Evolutionary conservation across 2,329 filamentous ascomycete genomes (phyloP).

Genomic region (Phoma sp.): DNA sequence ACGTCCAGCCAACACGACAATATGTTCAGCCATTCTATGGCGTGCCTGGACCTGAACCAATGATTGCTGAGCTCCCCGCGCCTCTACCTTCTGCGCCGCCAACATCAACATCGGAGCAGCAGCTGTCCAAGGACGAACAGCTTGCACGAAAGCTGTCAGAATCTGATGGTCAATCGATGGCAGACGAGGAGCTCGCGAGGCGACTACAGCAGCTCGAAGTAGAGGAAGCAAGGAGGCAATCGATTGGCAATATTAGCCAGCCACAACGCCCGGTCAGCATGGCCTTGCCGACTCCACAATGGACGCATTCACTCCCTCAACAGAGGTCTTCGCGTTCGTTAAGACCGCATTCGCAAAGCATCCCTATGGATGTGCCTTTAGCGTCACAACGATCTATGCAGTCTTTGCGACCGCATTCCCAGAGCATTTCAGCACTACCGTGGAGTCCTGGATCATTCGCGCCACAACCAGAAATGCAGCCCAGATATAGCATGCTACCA

Average conservation of each 20-base stretch:
- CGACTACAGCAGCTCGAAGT: constrained; percentile 39
- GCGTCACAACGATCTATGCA: constrained; percentile 21
- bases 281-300: constrained; percentile 14
- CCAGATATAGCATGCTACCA: constrained; percentile 20
- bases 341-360: constrained; percentile 16
- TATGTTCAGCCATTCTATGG: constrained; percentile 34
- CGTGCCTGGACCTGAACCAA: constrained; percentile 4
- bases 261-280: constrained; percentile 20
- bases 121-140: constrained; percentile 39
- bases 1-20: constrained; percentile 1
- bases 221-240: constrained; percentile 27
- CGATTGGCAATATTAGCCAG: constrained; percentile 27
- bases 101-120: constrained; percentile 35
- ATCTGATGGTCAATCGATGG: constrained; percentile 35
- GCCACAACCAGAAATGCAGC: constrained; percentile 1
- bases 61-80: constrained; percentile 39
- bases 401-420: constrained; percentile 13
- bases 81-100: constrained; percentile 33
- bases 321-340: constrained; percentile 8
- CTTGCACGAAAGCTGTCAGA: constrained; percentile 37
- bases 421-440: constrained; percentile 18
- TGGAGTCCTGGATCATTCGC: constrained; percentile 27
- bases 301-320: constrained; percentile 17
- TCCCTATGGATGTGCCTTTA: constrained; percentile 5
- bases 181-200: constrained; percentile 40